Conservation (phyloP, 192 early-diverging fungal species). For the Umbelopsis sp. region DNA sequence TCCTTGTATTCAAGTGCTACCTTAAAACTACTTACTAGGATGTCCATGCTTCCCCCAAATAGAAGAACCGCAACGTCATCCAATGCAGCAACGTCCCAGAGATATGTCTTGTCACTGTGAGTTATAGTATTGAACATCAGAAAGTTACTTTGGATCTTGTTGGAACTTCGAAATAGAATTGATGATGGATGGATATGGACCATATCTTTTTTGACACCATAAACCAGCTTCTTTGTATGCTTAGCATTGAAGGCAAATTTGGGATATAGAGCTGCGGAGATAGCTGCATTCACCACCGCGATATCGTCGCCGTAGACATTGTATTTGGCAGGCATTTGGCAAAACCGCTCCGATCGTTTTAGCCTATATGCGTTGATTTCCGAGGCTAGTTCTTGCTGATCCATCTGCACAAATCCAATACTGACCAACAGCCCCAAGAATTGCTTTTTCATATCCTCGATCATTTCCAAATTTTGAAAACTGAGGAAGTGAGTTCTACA, state of each 20-base stretch:
- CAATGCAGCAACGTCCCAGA: slow-evolving; percentile 52
- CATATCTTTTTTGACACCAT: slow-evolving; percentile 42
- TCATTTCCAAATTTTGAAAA: slow-evolving; percentile 50
- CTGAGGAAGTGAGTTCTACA: slow-evolving; percentile 53
- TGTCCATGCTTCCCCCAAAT: slow-evolving; percentile 48
- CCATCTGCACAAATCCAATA: slow-evolving; percentile 48
- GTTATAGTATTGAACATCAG: slow-evolving; percentile 56
- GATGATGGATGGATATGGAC: slow-evolving; percentile 86
- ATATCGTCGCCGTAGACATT: slow-evolving; percentile 40
- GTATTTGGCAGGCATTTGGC: slow-evolving; percentile 41
- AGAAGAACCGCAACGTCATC: slow-evolving; percentile 46
- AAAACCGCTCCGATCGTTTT: slow-evolving; percentile 27
- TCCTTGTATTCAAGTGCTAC: neutral
- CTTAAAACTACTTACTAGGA: slow-evolving; percentile 52
- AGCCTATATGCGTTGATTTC: slow-evolving; percentile 17
- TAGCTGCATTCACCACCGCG: slow-evolving; percentile 68
- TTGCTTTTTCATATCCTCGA: slow-evolving; percentile 63
- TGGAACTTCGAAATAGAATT: slow-evolving; percentile 51
- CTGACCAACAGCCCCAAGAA: slow-evolving; percentile 49
- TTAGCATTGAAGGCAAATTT: slow-evolving; percentile 56
- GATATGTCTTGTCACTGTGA: slow-evolving; percentile 47
- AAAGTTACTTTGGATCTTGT: slow-evolving; percentile 17
- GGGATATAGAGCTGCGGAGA: slow-evolving; percentile 86
- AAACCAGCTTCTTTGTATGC: slow-evolving; percentile 37
- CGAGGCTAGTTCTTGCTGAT: slow-evolving; percentile 26